Percentiles rank a stretch among this genome's conserved stretches.
Evolutionary conservation across 139 green algal genomes (phyloP).

Genomic region (Spirogloea muscicola): DNA sequence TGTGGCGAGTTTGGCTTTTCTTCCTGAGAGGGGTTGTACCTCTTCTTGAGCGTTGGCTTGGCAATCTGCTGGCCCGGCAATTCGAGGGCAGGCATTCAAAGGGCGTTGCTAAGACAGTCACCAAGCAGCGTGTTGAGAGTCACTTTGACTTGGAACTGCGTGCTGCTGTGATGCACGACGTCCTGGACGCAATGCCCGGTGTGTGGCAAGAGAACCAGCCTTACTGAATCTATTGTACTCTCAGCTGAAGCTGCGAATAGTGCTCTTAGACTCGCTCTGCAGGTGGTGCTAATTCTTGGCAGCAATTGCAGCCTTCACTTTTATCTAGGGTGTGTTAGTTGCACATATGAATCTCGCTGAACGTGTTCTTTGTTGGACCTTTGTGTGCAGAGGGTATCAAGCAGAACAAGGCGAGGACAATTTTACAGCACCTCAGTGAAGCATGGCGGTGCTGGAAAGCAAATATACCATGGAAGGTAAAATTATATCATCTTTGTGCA

Average conservation of each 20-base stretch:
- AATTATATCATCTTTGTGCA: no score
- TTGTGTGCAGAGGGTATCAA: slow-evolving; percentile 73
- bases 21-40: slow-evolving; percentile 97
- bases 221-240: no score
- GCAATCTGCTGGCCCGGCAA: slow-evolving; percentile 97
- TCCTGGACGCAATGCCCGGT: slow-evolving; percentile 99
- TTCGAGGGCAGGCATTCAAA: slow-evolving; percentile 97
- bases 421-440: slow-evolving; percentile 98
- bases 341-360: no score
- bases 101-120: slow-evolving; percentile 96
- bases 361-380: no score
- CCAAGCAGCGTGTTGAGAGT: slow-evolving; percentile 97
- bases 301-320: no score
- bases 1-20: slow-evolving; percentile 99
- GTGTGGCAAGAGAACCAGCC: no score
- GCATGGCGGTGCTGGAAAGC: slow-evolving; percentile 94
- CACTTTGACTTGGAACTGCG: slow-evolving; percentile 99
- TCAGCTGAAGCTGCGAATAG: no score
- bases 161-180: slow-evolving; percentile 98
- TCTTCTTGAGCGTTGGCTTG: slow-evolving; percentile 97
- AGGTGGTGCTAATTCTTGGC: no score
- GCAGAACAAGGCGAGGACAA: slow-evolving; percentile 92
- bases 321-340: no score
- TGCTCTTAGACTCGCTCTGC: no score
- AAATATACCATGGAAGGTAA: slow-evolving; percentile 49